Percentiles rank a stretch among this genome's conserved stretches.
phyloP scores from a whole-genome alignment of 148 eudicot genomes.

The Linanthus parryae region DNA sequence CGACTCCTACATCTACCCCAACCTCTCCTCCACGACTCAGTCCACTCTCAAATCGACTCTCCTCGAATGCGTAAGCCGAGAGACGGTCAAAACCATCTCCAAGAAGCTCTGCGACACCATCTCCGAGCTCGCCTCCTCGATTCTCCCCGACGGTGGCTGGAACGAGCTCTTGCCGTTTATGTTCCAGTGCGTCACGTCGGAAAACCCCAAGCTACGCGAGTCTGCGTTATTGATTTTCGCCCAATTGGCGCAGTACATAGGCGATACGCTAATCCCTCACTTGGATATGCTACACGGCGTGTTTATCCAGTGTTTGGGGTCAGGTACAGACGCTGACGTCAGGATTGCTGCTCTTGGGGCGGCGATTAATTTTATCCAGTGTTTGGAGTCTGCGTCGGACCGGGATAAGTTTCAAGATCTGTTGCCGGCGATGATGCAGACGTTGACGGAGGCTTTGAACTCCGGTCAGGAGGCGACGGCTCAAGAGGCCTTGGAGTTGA shows the following conservation, averaged over 20 bases:
- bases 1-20: slow-evolving; percentile 29
- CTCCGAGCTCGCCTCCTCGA: slow-evolving; percentile 63
- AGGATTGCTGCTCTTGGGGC: slow-evolving; percentile 62
- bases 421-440: slow-evolving; percentile 74
- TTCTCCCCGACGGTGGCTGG: slow-evolving; percentile 59
- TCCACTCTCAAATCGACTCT: slow-evolving; percentile 45
- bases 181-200: slow-evolving; percentile 68
- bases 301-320: slow-evolving; percentile 38
- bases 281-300: slow-evolving; percentile 51
- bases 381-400: slow-evolving; percentile 39
- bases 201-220: slow-evolving; percentile 42
- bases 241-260: slow-evolving; percentile 57
- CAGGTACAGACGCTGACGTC: slow-evolving; percentile 37
- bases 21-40: slow-evolving; percentile 36
- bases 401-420: slow-evolving; percentile 76
- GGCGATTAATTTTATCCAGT: slow-evolving; percentile 67
- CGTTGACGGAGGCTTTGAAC: slow-evolving; percentile 65
- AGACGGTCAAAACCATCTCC: slow-evolving; percentile 39
- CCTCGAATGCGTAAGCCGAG: slow-evolving; percentile 39
- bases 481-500: slow-evolving; percentile 72
- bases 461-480: slow-evolving; percentile 69
- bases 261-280: slow-evolving; percentile 46
- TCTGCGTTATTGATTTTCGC: slow-evolving; percentile 68
- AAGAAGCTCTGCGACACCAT: slow-evolving; percentile 72
- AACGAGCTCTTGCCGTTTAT: slow-evolving; percentile 73